phyloP scores from a whole-genome alignment of 148 eudicot genomes.

The Chenopodium quinoa region DNA sequence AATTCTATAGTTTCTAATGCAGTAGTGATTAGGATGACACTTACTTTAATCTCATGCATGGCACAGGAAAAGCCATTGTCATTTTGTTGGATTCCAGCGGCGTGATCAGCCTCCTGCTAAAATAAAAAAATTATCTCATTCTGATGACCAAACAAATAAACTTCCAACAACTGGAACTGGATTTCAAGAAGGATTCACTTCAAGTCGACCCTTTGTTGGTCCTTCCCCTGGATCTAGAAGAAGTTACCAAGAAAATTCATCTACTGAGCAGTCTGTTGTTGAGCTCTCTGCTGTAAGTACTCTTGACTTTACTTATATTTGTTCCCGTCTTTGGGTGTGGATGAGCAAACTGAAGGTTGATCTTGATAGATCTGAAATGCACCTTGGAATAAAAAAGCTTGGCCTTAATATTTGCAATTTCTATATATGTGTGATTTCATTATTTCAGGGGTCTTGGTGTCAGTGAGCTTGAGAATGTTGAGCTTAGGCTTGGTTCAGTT shows the following conservation, averaged over 20 bases:
- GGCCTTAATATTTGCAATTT: neutral
- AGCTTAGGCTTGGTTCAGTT: neutral
- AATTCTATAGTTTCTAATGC: neutral
- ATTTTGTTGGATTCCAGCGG: slow-evolving; percentile 57
- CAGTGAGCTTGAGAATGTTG: neutral
- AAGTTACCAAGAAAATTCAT: slow-evolving; percentile 24
- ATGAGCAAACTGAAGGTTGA: neutral
- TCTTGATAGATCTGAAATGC: neutral
- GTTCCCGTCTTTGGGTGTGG: neutral
- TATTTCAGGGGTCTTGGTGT: neutral
- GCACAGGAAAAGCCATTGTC: slow-evolving; percentile 74
- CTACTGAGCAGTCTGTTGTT: slow-evolving; percentile 33
- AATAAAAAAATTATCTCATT: slow-evolving; percentile 30
- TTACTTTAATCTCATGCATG: neutral
- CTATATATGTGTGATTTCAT: neutral
- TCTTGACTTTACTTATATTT: neutral
- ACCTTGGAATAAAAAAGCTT: neutral
- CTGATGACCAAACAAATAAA: slow-evolving; percentile 20
- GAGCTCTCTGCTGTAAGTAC: slow-evolving; percentile 52
- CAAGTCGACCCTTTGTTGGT: slow-evolving; percentile 20
- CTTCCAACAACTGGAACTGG: slow-evolving; percentile 21
- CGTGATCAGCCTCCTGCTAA: slow-evolving; percentile 37
- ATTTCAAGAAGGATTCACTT: slow-evolving; percentile 6
- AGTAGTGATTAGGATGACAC: neutral
- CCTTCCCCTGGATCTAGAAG: slow-evolving; percentile 33